phyloP scores from a whole-genome alignment of 371 early-diverging fungal genomes.

The Syncephalastrum racemosum region DNA sequence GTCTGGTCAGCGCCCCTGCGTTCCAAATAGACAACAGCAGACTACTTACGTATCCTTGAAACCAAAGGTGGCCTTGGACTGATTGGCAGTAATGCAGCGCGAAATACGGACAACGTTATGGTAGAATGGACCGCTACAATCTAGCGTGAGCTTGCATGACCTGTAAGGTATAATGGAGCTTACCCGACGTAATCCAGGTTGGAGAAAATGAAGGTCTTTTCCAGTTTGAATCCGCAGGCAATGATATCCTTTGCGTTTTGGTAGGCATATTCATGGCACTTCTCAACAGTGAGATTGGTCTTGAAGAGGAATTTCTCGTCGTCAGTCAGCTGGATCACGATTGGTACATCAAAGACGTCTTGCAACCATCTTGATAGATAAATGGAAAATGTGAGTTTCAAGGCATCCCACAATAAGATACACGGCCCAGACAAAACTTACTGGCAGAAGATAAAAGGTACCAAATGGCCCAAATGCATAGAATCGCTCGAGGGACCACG shows the following conservation, averaged over 20 bases:
- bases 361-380: conserved; percentile 81
- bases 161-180: conserved; percentile 17
- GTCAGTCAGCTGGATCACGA: conserved; percentile 99
- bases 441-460: conserved; percentile 99
- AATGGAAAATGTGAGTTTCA: conserved; percentile 1
- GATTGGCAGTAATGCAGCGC: conserved; percentile 80
- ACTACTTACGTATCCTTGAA: conserved; percentile 71
- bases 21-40: neutral
- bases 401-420: too few relatives aligned
- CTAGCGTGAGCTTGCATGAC: neutral
- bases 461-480: conserved; percentile 99
- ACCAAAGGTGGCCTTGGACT: conserved; percentile 91
- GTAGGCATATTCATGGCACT: conserved; percentile 76
- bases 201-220: conserved; percentile 99
- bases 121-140: conserved; percentile 81
- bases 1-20: neutral
- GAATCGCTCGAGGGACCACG: conserved; percentile 96
- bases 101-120: conserved; percentile 89
- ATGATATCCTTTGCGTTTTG: conserved; percentile 98
- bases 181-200: conserved; percentile 92
- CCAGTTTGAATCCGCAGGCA: conserved; percentile 97
- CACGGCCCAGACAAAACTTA: too few relatives aligned
- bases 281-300: conserved; percentile 86
- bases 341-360: conserved; percentile 94
- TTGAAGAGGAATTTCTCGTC: conserved; percentile 99